Evolutionary conservation across 2,329 filamentous ascomycete genomes (phyloP).

Genomic region (Epichloe coenophiala): DNA sequence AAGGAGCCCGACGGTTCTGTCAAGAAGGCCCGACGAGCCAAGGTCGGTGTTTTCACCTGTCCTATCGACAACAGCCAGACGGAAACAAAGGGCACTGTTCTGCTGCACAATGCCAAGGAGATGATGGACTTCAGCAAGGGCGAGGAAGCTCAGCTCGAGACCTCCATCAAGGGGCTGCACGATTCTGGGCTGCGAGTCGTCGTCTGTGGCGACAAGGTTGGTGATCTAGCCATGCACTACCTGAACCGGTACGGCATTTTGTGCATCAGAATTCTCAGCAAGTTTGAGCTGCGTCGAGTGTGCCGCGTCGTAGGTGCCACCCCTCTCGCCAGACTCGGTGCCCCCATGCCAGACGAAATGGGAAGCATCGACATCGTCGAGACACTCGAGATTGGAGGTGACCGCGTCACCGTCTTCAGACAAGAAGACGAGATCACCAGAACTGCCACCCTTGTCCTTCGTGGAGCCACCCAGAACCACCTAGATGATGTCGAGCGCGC

Average conservation of each 20-base stretch:
- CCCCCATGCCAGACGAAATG: conserved; percentile 99
- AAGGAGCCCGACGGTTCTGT: conserved; percentile 84
- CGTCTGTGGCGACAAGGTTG: conserved; percentile 83
- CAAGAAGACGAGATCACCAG: conserved; percentile 88
- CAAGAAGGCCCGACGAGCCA: conserved; percentile 85
- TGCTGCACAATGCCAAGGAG: conserved; percentile 94
- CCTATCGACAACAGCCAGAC: conserved; percentile 92
- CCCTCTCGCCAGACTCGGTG: conserved; percentile 85
- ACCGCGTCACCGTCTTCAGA: conserved; percentile 95
- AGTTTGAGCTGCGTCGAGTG: conserved; percentile 88
- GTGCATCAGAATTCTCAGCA: conserved; percentile 91
- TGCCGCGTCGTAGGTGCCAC: conserved; percentile 95
- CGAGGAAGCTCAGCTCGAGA: conserved; percentile 84
- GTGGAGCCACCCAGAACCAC: conserved; percentile 95
- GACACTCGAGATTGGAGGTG: conserved; percentile 93
- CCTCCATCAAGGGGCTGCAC: conserved; percentile 85
- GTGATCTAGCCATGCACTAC: conserved; percentile 93
- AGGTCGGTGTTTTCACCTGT: conserved; percentile 94
- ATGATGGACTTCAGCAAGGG: conserved; percentile 98
- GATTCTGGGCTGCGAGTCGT: conserved; percentile 88
- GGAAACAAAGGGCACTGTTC: conserved; percentile 95
- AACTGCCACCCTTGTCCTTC: conserved; percentile 85
- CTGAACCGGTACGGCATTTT: conserved; percentile 95
- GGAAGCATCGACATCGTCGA: conserved; percentile 88
- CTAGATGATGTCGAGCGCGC: conserved; percentile 94